A percentile compares a stretch with the other conserved stretches of the same genome.
These are phyloP conservation scores for Anastatica hierochuntica DNA, from an alignment of 345 rosid species.

Conservation along the genomic window DNA sequence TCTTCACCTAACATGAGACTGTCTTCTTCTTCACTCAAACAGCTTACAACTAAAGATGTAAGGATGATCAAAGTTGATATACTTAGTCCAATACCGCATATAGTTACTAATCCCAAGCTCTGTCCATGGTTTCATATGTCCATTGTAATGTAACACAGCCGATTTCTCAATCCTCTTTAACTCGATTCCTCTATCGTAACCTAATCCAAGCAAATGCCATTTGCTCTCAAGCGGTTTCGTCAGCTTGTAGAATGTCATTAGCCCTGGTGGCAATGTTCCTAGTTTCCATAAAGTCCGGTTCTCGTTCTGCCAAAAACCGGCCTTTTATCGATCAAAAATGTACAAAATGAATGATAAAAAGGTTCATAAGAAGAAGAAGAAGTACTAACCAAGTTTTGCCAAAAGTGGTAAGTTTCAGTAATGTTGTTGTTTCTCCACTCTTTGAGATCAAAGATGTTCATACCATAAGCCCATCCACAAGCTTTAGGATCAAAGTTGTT, in stretches of 20 bases:
- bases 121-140: constrained; percentile 65
- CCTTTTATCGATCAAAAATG: too few relatives aligned
- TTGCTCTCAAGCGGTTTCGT: constrained; percentile 37
- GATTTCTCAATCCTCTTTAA: constrained; percentile 31
- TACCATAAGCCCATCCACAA: constrained; percentile 24
- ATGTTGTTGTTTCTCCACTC: constrained; percentile 43
- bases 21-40: constrained; percentile 7
- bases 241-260: constrained; percentile 45
- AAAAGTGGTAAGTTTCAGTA: constrained; percentile 36
- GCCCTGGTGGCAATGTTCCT: constrained; percentile 57
- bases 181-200: constrained; percentile 37
- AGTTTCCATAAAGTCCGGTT: constrained; percentile 43
- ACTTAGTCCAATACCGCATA: constrained; percentile 42
- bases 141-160: constrained; percentile 62
- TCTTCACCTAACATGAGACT: too few relatives aligned
- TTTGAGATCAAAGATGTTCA: constrained; percentile 55
- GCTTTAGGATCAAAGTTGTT: constrained; percentile 32
- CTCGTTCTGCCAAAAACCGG: constrained; percentile 28
- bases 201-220: constrained; percentile 68
- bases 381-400: constrained; percentile 32
- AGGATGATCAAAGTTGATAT: constrained; percentile 27
- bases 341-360: too few relatives aligned
- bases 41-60: constrained; percentile 24
- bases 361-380: neutral
- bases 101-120: constrained; percentile 44